Evolutionary conservation across 768 basidiomycete genomes (phyloP).

Genomic region (Galerina marginata): DNA sequence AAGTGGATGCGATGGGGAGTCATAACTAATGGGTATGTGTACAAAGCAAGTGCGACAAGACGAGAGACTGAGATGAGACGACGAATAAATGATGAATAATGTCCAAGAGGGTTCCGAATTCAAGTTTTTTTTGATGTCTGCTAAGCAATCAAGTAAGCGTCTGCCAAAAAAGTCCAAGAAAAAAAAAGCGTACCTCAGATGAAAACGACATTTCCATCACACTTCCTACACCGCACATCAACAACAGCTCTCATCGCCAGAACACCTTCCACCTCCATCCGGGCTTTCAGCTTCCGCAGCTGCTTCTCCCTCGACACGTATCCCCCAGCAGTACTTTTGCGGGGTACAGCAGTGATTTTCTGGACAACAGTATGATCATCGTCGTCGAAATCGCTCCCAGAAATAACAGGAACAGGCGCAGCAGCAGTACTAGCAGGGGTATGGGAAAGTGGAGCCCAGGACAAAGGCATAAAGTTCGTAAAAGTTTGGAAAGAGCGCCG

Average conservation of each 20-base stretch:
- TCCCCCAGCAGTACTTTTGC: constrained; percentile 28
- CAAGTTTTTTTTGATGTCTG: constrained; percentile 5
- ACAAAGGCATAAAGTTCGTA: constrained; percentile 59
- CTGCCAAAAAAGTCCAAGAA: not conserved
- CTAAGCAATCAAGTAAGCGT: not conserved
- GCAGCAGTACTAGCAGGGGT: not conserved
- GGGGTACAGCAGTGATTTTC: not conserved
- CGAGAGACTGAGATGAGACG: not conserved
- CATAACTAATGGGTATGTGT: constrained; percentile 21
- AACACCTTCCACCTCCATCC: constrained; percentile 51
- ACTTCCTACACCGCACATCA: constrained; percentile 43
- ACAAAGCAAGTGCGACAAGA: constrained; percentile 26
- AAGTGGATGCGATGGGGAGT: constrained; percentile 11
- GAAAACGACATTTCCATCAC: constrained; percentile 42
- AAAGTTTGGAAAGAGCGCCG: constrained; percentile 65
- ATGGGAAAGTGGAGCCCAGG: constrained; percentile 19
- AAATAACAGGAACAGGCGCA: not conserved
- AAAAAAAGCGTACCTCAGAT: constrained; percentile 42
- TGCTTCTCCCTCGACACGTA: constrained; percentile 73
- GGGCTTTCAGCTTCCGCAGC: constrained; percentile 62
- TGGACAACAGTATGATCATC: constrained; percentile 12
- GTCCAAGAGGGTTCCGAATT: constrained; percentile 14
- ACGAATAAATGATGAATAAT: constrained; percentile 30
- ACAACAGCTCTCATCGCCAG: constrained; percentile 31
- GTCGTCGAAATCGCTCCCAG: not conserved